A percentile compares a stretch with the other conserved stretches of the same genome.
Evolutionary conservation across 106 monocot species (phyloP).

Genomic region (Narthecium ossifragum): DNA sequence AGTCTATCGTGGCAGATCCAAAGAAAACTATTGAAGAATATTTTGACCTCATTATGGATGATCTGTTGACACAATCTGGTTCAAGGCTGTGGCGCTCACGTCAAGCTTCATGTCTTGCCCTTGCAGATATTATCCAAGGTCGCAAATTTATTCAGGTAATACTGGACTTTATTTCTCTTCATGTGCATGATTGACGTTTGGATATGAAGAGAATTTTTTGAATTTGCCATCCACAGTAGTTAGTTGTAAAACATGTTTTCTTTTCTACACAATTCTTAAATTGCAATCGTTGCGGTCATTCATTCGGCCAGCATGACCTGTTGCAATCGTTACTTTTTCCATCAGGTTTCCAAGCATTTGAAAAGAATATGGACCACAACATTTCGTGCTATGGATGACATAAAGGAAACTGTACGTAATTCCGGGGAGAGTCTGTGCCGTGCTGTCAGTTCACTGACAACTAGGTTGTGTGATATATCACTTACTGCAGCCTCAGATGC

Average conservation of each 20-base stretch:
- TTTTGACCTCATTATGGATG: constrained; percentile 78
- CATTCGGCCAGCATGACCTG: neutral
- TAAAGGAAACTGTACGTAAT: constrained; percentile 96
- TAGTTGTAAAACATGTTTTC: no score
- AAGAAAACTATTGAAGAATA: constrained; percentile 92
- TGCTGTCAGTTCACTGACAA: constrained; percentile 80
- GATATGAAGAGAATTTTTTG: no score
- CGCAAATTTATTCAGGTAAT: constrained; percentile 78
- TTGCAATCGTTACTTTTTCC: neutral
- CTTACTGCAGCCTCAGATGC: constrained; percentile 74
- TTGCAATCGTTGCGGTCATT: neutral
- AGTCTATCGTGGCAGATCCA: constrained; percentile 82
- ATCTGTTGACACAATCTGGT: constrained; percentile 84
- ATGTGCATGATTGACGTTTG: no score
- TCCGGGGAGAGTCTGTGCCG: constrained; percentile 92
- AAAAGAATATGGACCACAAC: constrained; percentile 72
- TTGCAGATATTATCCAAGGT: constrained; percentile 95
- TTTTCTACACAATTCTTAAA: neutral
- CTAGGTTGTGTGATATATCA: constrained; percentile 79
- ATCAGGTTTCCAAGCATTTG: constrained; percentile 79
- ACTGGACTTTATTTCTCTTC: neutral
- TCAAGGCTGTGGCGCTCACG: constrained; percentile 99
- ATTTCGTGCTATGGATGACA: constrained; percentile 99
- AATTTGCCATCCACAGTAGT: no score
- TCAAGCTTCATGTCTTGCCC: constrained; percentile 94